Evolutionary conservation across 371 early-diverging fungal genomes (phyloP), one percentile per base, ranked within the genome.

Genomic region (Funneliformis caledonium): DNA sequence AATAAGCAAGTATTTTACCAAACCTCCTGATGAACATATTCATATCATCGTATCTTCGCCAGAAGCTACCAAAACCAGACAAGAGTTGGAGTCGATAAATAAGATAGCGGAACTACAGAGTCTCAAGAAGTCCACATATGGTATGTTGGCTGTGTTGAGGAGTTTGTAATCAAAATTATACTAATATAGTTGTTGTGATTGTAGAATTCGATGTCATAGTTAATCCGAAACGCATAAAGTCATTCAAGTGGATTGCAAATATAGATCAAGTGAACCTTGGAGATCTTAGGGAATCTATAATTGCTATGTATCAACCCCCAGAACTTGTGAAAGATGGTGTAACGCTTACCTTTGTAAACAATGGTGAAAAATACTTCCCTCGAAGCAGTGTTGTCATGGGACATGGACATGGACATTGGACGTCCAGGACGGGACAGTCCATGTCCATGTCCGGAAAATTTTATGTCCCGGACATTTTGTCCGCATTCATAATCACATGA

Each of bases 161-260:
- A 52, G 3, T 52, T 4, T 52, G 52, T 52, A 52, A 5, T 10
- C 16, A 52, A 52, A 52, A 52, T 0, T 33, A 33, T 72, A 72
- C n/a, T 72, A 72, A 72, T 45, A 14, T 45, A 45, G 12, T 10
- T 45, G 45, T 70, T 5, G 11, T 5, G 11, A 22, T 26, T 45
- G 43, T 45, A 72, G 72, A 45, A 42, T 72, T 45, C n/a, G 19
- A 72, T n/a, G 47, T 72, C 7, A 72, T 72, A 33, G 72, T 72
- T 11, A 37, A 45, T 14, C 22, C 43, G 11, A 72, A 72, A 12
- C 47, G 16, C 9, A 72, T 14, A 42, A 45, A 72, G 9, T 0
- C 12, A 72, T 72, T 45, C 9, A 72, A 72, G 11, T 72, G 72
- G 72, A 72, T 42, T 45, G 72, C 37, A 11, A 72, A 72, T 45